Evolutionary conservation across 257 asterid species (phyloP), one percentile per base, ranked within the genome.

Genomic region (Capsicum chinense): DNA sequence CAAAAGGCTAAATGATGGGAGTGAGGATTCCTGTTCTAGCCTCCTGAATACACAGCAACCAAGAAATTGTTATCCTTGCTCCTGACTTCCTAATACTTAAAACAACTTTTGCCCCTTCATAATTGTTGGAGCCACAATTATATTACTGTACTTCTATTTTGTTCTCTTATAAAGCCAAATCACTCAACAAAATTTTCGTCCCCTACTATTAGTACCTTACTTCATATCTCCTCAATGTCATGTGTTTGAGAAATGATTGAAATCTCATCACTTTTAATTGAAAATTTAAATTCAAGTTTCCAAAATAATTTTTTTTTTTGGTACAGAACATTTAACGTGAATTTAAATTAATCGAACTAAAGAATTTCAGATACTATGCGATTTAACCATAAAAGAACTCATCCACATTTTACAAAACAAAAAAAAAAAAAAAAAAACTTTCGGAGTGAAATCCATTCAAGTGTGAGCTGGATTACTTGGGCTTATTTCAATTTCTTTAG

Each of bases 81-180:
- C 37, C 14, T 66, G 21, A 35, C 47, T 6, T 74, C 13, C 4
- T 52, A 7, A 10, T 64, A 10, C 81, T 26, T 2, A 26, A 21
- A 54, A 76, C 81, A 76, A 54, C 14, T 76, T 54, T 33, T 76
- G 50, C 64, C 81, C 48, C 50, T 33, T 54, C 82, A 78, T 54
- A 7, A 78, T 33, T 78, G 26, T 21, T 78, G 64, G 81, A 26
- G 48, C 19, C 50, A 52, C 0, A 50, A 13, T 21, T 50, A 7
- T 52, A 13, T 6, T 73, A 47, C 33, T 26, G 33, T 26, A 26
- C 42, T 48, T 19, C 68, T 11, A 0, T 19, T 21, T 66, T 66
- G 47, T 33, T 76, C 21, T 76, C 44, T n/a, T 48, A 50, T 47
- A 19, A 19, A 12, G 21, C 19, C 8, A 74, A 50, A 74, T 50